These are phyloP conservation scores for Tricholomella constricta DNA, from an alignment of 768 basidiomycete genomes.

Conservation along the genomic window DNA sequence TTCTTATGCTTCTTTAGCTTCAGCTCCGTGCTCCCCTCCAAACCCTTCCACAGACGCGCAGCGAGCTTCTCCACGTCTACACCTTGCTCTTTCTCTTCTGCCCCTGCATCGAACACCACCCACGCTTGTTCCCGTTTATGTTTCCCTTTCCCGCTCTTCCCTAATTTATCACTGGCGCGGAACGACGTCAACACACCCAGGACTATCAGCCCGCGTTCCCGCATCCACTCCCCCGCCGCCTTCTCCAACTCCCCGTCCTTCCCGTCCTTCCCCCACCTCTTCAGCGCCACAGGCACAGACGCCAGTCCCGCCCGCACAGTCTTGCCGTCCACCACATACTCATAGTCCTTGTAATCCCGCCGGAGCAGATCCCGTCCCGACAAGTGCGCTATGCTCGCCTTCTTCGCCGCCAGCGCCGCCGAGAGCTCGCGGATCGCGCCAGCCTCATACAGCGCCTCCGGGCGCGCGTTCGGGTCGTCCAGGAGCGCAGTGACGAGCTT, in stretches of 20 bases:
- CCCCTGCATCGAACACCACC: slow-evolving; percentile 48
- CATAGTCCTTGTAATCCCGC: slow-evolving; percentile 95
- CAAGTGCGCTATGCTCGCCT: slow-evolving; percentile 68
- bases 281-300: slow-evolving; percentile 75
- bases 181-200: slow-evolving; percentile 84
- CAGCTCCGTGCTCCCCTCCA: slow-evolving; percentile 59
- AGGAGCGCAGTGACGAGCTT: slow-evolving; percentile 12
- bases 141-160: slow-evolving; percentile 46
- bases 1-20: slow-evolving; percentile 51
- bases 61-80: slow-evolving; percentile 36
- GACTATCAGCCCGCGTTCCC: slow-evolving; percentile 59
- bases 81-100: slow-evolving; percentile 15
- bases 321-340: slow-evolving; percentile 36
- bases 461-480: slow-evolving; percentile 12
- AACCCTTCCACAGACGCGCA: slow-evolving; percentile 52
- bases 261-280: slow-evolving; percentile 52
- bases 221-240: slow-evolving; percentile 58
- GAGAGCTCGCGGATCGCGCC: slow-evolving; percentile 52
- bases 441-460: slow-evolving; percentile 36
- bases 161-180: slow-evolving; percentile 34
- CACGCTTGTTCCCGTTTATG: slow-evolving; percentile 69
- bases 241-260: slow-evolving; percentile 43
- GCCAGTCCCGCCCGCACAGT: slow-evolving; percentile 74
- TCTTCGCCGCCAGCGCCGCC: slow-evolving; percentile 52
- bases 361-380: slow-evolving; percentile 76